Evolutionary conservation across 164 flowering plant genomes (phyloP).

Genomic region (Stephania yunnanensis): DNA sequence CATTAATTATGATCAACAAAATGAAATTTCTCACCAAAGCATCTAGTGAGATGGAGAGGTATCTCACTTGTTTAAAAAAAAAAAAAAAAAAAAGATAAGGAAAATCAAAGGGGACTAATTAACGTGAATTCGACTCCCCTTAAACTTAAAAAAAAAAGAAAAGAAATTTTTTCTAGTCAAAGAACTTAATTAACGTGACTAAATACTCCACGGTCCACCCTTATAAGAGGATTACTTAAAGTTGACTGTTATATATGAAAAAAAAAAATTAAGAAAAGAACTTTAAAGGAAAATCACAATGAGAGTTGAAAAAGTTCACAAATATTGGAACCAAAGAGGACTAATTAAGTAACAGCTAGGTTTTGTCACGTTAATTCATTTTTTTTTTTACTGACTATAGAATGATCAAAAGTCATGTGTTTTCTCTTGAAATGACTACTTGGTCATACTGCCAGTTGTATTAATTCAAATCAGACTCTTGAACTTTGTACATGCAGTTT

Average conservation of each 20-base stretch:
- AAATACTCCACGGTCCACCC: not conserved
- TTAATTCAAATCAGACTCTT: not conserved
- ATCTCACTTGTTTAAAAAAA: too few relatives aligned
- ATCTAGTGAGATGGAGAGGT: not conserved
- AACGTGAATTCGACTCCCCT: too few relatives aligned
- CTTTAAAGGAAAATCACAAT: not conserved
- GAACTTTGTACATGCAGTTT: not conserved
- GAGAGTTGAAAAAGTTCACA: not conserved
- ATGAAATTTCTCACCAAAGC: not conserved
- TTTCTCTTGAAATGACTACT: not conserved
- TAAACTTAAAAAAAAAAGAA: too few relatives aligned
- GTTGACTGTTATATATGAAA: not conserved
- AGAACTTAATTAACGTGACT: too few relatives aligned
- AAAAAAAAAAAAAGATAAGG: too few relatives aligned
- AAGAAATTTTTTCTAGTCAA: too few relatives aligned
- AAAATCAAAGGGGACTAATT: too few relatives aligned
- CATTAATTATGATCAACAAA: too few relatives aligned
- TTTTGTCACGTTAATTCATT: not conserved
- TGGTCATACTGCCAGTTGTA: not conserved
- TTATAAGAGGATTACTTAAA: not conserved
- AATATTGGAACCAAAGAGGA: not conserved
- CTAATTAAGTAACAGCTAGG: not conserved
- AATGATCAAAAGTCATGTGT: not conserved
- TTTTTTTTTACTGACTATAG: not conserved
- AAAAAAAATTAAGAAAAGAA: not conserved